Conservation (phyloP, 805 yeast species). For the Wickerhamiella hasegawae region DNA sequence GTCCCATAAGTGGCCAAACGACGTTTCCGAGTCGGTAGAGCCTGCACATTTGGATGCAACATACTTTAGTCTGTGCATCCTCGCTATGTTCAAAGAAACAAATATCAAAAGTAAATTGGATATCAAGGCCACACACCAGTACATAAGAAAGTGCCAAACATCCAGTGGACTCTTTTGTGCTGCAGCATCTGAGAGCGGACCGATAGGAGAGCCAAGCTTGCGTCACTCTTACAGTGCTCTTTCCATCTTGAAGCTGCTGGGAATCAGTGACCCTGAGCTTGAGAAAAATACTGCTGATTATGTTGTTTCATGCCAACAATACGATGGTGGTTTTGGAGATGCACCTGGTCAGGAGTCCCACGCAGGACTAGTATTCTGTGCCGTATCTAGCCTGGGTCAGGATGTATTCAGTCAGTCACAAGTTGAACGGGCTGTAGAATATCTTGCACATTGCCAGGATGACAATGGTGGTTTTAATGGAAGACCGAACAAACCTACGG, state of each 20-base stretch:
- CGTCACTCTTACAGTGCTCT: slow-evolving; percentile 59
- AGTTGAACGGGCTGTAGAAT: background rate
- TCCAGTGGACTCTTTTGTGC: slow-evolving; percentile 43
- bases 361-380: slow-evolving; percentile 80
- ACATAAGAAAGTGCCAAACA: slow-evolving; percentile 45
- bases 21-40: slow-evolving; percentile 26
- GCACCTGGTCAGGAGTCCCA: slow-evolving; percentile 46
- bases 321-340: slow-evolving; percentile 63
- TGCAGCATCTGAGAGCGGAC: slow-evolving; percentile 19
- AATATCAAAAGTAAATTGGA: slow-evolving; percentile 26
- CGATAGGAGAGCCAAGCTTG: slow-evolving; percentile 50
- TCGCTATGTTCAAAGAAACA: slow-evolving; percentile 35
- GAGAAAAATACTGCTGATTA: slow-evolving; percentile 27
- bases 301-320: slow-evolving; percentile 24
- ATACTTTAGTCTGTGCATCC: slow-evolving; percentile 48
- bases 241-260: slow-evolving; percentile 4
- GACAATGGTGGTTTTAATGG: slow-evolving; percentile 70
- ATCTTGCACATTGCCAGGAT: slow-evolving; percentile 10
- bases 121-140: slow-evolving; percentile 29
- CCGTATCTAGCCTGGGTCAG: no score
- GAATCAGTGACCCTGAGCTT: slow-evolving; percentile 20
- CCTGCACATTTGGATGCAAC: slow-evolving; percentile 60
- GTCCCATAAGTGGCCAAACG: slow-evolving; percentile 23
- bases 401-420: background rate
- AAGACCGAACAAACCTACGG: slow-evolving; percentile 66